Percentiles rank a stretch among this genome's conserved stretches.
These are phyloP conservation scores for Penicillium robsamsonii DNA, from an alignment of 495 filamentous ascomycete species.

Conservation along the genomic window DNA sequence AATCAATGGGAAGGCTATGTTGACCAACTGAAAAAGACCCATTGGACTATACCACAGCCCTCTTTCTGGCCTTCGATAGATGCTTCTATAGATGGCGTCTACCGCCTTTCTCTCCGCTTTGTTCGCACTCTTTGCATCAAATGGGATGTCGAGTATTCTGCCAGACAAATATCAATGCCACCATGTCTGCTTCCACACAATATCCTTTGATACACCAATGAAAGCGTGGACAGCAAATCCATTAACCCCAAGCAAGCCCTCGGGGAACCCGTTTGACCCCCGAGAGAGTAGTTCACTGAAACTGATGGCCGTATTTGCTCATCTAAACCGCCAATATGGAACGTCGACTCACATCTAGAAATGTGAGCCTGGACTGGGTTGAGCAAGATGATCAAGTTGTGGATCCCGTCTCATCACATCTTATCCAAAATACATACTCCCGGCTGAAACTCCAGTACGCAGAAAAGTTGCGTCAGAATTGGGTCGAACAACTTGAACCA, in stretches of 20 bases:
- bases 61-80: not conserved
- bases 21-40: not conserved
- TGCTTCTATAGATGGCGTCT: not conserved
- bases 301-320: not conserved
- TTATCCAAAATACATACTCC: conserved; percentile 76
- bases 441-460: conserved; percentile 79
- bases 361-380: conserved; percentile 2
- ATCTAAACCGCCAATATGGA: not conserved
- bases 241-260: not conserved
- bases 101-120: not conserved
- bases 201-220: not conserved
- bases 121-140: not conserved
- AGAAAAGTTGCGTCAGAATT: conserved; percentile 58
- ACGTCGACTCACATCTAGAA: conserved; percentile 2
- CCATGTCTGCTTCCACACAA: not conserved
- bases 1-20: not conserved
- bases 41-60: not conserved
- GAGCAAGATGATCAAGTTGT: conserved; percentile 25
- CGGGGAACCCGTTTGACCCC: not conserved
- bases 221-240: not conserved
- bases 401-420: conserved; percentile 70
- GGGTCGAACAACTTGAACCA: conserved; percentile 85
- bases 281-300: not conserved
- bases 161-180: not conserved
- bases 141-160: not conserved